phyloP scores from a whole-genome alignment of 164 flowering plant genomes.

The Macadamia integrifolia region DNA sequence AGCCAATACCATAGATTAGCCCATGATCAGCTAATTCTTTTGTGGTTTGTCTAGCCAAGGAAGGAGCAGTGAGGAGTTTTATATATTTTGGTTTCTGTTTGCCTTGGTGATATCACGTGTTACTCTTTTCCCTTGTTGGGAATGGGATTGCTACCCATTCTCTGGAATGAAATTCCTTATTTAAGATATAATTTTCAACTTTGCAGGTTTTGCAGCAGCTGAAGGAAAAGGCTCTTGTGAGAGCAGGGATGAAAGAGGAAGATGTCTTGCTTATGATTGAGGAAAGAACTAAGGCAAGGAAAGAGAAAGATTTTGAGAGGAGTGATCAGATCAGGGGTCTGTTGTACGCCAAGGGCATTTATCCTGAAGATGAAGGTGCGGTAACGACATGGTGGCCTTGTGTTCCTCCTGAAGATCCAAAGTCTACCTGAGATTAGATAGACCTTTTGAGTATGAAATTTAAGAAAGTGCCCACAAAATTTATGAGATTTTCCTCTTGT shows the following conservation, averaged over 20 bases:
- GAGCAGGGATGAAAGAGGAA: conserved; percentile 67
- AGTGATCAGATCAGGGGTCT: conserved; percentile 70
- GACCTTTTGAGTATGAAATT: too few species aligned
- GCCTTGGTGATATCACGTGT: too few species aligned
- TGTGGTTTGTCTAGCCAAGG: too few species aligned
- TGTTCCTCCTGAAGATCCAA: conserved; percentile 11
- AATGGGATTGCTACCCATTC: too few species aligned
- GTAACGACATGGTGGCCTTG: conserved; percentile 86
- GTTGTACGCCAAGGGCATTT: conserved; percentile 56
- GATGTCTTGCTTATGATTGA: conserved; percentile 47
- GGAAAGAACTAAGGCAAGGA: conserved; percentile 63
- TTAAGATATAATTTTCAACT: neutral
- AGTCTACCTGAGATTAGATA: conserved; percentile 4
- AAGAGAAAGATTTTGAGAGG: conserved; percentile 47
- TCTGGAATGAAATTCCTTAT: neutral
- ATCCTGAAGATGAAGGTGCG: conserved; percentile 66
- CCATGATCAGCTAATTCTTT: too few species aligned
- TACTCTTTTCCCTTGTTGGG: too few species aligned
- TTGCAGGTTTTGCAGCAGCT: conserved; percentile 66
- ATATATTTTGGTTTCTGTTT: too few species aligned
- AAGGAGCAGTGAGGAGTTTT: too few species aligned
- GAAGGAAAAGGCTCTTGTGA: conserved; percentile 64
- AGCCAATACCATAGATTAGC: too few species aligned
- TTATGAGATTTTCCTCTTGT: too few species aligned
- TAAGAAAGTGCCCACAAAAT: too few species aligned